A percentile compares a stretch with the other conserved stretches of the same genome.
Conservation (phyloP, 1,284 basidiomycete genomes). For the Ustilago shanxiensis region DNA sequence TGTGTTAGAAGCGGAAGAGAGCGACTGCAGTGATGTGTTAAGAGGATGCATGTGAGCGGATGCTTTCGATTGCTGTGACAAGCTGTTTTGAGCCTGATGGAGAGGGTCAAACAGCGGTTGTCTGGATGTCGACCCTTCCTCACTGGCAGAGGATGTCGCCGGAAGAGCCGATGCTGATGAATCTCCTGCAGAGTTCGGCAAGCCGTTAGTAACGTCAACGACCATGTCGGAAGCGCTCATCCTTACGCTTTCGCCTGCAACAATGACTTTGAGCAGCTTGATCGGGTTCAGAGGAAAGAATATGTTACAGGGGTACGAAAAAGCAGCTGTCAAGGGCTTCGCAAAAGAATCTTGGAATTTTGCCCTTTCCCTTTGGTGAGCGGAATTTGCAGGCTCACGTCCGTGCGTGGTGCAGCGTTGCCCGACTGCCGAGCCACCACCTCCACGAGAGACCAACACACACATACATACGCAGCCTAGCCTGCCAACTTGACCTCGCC, state of each 20-base stretch:
- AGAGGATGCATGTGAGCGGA: conserved; percentile 36
- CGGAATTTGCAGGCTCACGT: conserved; percentile 22
- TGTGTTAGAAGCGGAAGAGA: conserved; percentile 24
- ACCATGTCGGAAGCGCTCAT: conserved; percentile 20
- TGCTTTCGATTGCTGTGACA: conserved; percentile 11
- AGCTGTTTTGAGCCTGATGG: conserved; percentile 21
- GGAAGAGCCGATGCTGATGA: conserved; percentile 27
- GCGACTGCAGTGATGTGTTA: conserved; percentile 33
- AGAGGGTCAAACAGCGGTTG: conserved; percentile 26
- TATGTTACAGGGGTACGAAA: background rate
- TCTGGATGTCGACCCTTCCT: conserved; percentile 17
- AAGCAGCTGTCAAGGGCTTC: background rate
- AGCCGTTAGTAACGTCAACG: background rate
- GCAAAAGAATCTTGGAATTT: background rate
- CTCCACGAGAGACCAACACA: conserved; percentile 38
- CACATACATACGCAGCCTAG: background rate
- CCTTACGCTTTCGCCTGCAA: background rate
- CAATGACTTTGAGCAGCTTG: background rate
- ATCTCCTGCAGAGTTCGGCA: conserved; percentile 7
- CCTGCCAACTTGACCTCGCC: conserved; percentile 1
- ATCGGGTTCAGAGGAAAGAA: background rate
- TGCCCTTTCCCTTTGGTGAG: conserved; percentile 8
- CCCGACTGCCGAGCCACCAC: conserved; percentile 18
- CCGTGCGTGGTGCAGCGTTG: conserved; percentile 32
- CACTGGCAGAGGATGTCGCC: background rate